Base-by-base conservation (phyloP, 345 rosid species). In the Murraya koenigii region DNA sequence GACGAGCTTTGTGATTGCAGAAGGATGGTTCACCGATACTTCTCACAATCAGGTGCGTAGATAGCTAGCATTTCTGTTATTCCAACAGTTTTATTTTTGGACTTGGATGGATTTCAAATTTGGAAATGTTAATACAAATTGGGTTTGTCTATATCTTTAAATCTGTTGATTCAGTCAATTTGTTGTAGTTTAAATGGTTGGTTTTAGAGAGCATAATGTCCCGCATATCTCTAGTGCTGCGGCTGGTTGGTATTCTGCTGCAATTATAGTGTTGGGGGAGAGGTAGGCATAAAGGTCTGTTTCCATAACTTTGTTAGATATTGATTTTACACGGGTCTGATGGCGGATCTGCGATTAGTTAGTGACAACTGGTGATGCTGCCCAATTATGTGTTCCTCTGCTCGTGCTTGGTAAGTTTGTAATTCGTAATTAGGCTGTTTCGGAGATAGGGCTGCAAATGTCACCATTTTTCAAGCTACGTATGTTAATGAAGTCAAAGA, bases 11-110 rank as follows among this genome's bases (percentile, higher is more conserved):
- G 7, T 62, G 74, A 59, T 70, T 77, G 83, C 90, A 95, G 97
- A 93, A 80, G 93, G 97, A 66, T 93, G 98, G 98, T 92, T 95
- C 85, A 73, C 77, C 10, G 89, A 87, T 80, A 88, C 83, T 20
- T 85, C 93, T 74, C 90, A 86, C 60, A 95, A 95, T 79, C 97
- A 93, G 98, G 98, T 95, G 41, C 66, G 30, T 62, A 9, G n/a
- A 30, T 25, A 3, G n/a, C 25, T 22, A 6, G 19, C 32, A 7
- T 56, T 63, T 20, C 60, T 71, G 47, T 56, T 56, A 30, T 33
- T 44, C 15, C 49, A 13, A 20, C 19, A 35, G 14, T 14, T 41
- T 47, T 65, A 13, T 44, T 44, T 13, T 52, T 17, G 55, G 55
- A 1, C 7, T 17, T 49, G 20, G 10, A 17, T 49, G 22, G 22